A percentile compares a stretch with the other conserved stretches of the same genome.
Conservation (phyloP, 306 rosid genomes). For the Leucaena leucocephala region DNA sequence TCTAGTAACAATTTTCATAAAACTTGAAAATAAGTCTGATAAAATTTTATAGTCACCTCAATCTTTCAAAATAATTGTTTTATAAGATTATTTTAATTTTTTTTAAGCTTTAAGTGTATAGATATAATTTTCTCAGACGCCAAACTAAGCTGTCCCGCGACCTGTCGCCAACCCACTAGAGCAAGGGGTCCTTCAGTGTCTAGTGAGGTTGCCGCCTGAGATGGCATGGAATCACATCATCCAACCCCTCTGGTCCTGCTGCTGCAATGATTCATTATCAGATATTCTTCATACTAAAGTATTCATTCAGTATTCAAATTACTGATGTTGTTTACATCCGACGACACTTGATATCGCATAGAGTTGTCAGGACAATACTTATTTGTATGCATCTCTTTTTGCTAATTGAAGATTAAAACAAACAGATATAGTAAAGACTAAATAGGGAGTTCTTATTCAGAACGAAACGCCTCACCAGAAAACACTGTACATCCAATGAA, state of each 20-base stretch:
- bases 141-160: no score
- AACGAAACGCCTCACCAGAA: background rate
- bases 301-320: background rate
- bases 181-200: slow-evolving; percentile 11
- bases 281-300: background rate
- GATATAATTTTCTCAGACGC: background rate
- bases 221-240: slow-evolving; percentile 6
- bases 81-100: background rate
- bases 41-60: background rate
- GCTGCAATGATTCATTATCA: slow-evolving; percentile 22
- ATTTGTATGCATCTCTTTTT: no score
- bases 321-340: background rate
- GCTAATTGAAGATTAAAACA: background rate
- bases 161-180: background rate
- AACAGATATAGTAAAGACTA: background rate
- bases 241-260: slow-evolving; percentile 19
- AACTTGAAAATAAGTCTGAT: background rate
- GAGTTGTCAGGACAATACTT: background rate
- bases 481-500: slow-evolving; percentile 4
- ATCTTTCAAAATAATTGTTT: background rate
- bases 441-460: background rate
- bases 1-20: background rate
- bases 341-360: background rate
- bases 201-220: slow-evolving; percentile 9
- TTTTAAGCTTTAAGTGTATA: background rate